Evolutionary conservation across 2,329 filamentous ascomycete genomes (phyloP), one percentile per base, ranked within the genome.

Genomic region (Cladosporium sp.): DNA sequence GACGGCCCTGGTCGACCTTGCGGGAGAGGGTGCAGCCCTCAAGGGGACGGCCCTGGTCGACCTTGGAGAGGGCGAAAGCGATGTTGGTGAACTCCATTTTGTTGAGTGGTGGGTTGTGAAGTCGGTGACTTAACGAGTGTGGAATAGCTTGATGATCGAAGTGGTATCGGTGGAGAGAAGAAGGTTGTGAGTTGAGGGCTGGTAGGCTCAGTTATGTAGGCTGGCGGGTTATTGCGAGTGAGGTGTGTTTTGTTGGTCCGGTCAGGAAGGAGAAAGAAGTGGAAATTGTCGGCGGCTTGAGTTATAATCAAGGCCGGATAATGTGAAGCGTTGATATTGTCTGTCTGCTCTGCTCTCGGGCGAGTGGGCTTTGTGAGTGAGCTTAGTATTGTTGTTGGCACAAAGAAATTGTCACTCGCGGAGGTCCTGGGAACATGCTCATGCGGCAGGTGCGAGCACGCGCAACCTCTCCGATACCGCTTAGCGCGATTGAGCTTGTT

Each of bases 321-420:
- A 38, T 20, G 5, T 28, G 20, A 30, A 3, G 15, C n/a, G 30
- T 56, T 56, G 20, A 34, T 56, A 56, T 56, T 56, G 54, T 56
- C 17, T 30, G 19, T 9, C 9, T 25, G 42, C 19, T 28, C 30
- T 39, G 42, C 20, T 38, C 19, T 30, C 54, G 34, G 34, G 9
- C 22, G 19, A 34, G 19, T 28, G n/a, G 39, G 19, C 58, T 60
- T 60, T 60, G 58, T 57, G 37, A 8, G 30, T n/a, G 19, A 30
- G 37, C 58, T 60, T 60, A 57, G 52, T 60, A 60, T 60, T 60
- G 58, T 60, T 56, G 30, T 45, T 14, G 34, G 17, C 42, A 60
- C 51, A 60, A 60, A 60, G 58, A 34, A 9, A 39, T 7, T 12
- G 5, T 28, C 20, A 39, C 20, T 25, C 15, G 12, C 15, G 49